phyloP scores from a whole-genome alignment of 352 stramenopile species.

The Thraustochytrium sp. region DNA sequence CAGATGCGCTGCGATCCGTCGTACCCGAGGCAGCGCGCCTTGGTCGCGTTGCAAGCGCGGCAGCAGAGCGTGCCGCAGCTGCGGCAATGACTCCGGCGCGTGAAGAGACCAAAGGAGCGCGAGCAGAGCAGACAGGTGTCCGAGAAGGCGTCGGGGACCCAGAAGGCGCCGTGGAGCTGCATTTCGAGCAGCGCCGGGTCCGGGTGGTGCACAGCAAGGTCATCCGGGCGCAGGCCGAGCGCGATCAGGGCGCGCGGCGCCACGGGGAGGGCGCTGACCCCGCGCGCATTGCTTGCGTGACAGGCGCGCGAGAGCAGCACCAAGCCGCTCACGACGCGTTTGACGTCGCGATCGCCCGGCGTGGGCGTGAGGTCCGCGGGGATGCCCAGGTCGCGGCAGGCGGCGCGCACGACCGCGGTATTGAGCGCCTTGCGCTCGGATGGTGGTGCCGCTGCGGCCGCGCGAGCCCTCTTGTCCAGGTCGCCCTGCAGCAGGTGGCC shows the following conservation, averaged over 20 bases:
- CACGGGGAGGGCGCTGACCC: neutral
- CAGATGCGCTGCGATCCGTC: neutral
- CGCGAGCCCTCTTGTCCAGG: neutral
- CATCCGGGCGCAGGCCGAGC: neutral
- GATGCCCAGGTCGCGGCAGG: neutral
- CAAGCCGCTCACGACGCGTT: conserved; percentile 11
- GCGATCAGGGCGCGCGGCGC: neutral
- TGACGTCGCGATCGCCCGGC: neutral
- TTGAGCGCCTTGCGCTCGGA: no score
- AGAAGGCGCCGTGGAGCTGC: conserved; percentile 35
- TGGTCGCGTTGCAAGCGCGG: neutral
- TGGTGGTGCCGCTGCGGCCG: no score
- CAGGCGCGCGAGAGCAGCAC: neutral
- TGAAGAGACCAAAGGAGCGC: neutral
- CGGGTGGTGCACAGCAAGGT: neutral
- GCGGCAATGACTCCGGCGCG: neutral
- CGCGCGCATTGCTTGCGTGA: neutral
- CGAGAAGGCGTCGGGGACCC: conserved; percentile 27
- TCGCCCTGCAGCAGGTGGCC: neutral
- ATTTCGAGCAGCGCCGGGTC: neutral
- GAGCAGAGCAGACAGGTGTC: neutral
- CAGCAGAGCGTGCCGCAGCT: neutral
- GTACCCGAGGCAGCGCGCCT: neutral
- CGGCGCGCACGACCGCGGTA: neutral
- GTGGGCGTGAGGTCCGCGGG: neutral